Percentiles rank a stretch among this genome's conserved stretches.
phyloP scores from a whole-genome alignment of 2,329 filamentous ascomycete genomes.

The Claviceps cyperi region DNA sequence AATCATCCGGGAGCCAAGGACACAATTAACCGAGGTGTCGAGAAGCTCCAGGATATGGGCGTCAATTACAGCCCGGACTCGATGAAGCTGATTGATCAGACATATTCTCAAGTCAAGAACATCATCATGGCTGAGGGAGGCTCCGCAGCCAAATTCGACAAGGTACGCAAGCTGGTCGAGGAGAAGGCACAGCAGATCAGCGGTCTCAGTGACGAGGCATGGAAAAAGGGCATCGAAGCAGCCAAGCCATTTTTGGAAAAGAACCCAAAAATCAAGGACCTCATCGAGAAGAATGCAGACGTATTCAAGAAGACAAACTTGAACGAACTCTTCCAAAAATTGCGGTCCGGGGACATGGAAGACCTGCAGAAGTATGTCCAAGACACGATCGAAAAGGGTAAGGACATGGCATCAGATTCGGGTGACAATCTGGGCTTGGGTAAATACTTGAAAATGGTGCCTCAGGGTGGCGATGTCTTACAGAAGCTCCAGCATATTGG shows the following conservation, averaged over 20 bases:
- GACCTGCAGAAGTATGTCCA: constrained; percentile 23
- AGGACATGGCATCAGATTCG: constrained; percentile 29
- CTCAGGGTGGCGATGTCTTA: constrained; percentile 48
- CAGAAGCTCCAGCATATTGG: constrained; percentile 51
- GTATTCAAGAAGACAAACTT: constrained; percentile 53
- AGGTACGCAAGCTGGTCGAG: constrained; percentile 47
- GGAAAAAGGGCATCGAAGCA: constrained; percentile 56
- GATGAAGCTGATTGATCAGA: constrained; percentile 61
- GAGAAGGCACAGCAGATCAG: constrained; percentile 55
- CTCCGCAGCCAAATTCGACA: constrained; percentile 34
- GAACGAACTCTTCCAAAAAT: constrained; percentile 46
- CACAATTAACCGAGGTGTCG: constrained; percentile 52
- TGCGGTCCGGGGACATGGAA: constrained; percentile 44
- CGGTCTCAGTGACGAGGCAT: constrained; percentile 56
- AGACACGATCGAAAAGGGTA: constrained; percentile 20
- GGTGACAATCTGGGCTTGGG: constrained; percentile 29
- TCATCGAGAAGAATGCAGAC: constrained; percentile 57
- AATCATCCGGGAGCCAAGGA: constrained; percentile 63
- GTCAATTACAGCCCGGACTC: constrained; percentile 60
- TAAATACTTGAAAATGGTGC: constrained; percentile 51
- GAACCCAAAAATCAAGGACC: constrained; percentile 59
- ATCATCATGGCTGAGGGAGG: constrained; percentile 49
- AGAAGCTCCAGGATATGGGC: constrained; percentile 55
- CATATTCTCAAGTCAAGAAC: constrained; percentile 51
- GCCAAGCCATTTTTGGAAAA: constrained; percentile 61